Percentiles rank a stretch among this genome's conserved stretches.
phyloP scores from a whole-genome alignment of 1,139 yeast species.

The Geotrichum australiense region DNA sequence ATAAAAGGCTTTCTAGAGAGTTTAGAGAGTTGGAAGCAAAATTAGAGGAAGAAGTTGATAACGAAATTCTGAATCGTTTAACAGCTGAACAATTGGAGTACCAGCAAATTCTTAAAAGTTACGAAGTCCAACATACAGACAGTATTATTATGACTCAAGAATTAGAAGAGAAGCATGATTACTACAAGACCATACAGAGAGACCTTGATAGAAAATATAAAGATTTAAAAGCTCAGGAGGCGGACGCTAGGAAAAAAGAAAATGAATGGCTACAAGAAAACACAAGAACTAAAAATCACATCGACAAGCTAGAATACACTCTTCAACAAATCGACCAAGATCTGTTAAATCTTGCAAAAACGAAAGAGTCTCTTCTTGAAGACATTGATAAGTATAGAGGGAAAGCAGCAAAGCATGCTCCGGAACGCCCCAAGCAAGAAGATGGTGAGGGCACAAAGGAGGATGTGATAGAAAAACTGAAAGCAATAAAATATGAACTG shows the following conservation, averaged over 20 bases:
- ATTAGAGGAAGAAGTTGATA: constrained; percentile 15
- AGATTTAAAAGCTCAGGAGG: not conserved
- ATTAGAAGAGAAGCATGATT: not conserved
- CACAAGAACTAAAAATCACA: too few species aligned
- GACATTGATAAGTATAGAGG: not conserved
- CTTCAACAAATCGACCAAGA: too few species aligned
- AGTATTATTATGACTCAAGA: constrained; percentile 5
- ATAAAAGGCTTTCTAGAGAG: constrained; percentile 19
- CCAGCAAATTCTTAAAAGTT: not conserved
- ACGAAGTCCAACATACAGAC: constrained; percentile 13
- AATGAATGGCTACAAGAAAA: not conserved
- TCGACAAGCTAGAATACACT: too few species aligned
- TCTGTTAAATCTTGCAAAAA: too few species aligned
- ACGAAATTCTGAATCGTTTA: constrained; percentile 3
- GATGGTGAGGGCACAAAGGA: constrained; percentile 10
- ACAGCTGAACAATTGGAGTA: constrained; percentile 5
- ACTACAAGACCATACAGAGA: too few species aligned
- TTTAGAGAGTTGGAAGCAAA: constrained; percentile 26
- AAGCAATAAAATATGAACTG: constrained; percentile 1
- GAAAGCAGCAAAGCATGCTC: not conserved
- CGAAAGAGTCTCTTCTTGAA: too few species aligned
- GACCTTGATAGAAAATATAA: constrained; percentile 21
- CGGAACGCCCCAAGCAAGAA: not conserved
- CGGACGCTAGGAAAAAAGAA: not conserved
- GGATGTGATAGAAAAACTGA: constrained; percentile 7